Evolutionary conservation across 495 filamentous ascomycete genomes (phyloP).

Genomic region (Tuber calosporum): DNA sequence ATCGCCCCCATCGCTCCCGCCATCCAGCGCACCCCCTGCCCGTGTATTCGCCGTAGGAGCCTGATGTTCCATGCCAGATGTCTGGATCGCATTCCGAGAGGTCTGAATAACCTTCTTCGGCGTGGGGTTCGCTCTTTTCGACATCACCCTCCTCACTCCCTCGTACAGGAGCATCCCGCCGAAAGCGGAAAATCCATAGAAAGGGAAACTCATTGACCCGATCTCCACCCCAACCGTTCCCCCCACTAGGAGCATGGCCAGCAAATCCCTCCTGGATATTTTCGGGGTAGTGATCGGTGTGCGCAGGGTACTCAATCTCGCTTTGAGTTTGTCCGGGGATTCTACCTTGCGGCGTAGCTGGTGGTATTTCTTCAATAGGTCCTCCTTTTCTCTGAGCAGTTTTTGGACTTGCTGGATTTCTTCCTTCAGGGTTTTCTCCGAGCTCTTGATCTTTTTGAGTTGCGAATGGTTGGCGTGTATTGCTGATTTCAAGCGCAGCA

Average conservation of each 20-base stretch:
- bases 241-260: neutral
- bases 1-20: neutral
- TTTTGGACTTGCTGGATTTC: neutral
- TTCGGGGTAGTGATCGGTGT: neutral
- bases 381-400: neutral
- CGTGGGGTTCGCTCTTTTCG: neutral
- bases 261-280: neutral
- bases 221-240: neutral
- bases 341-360: neutral
- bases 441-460: neutral
- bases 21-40: neutral
- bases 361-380: neutral
- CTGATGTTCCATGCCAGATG: neutral
- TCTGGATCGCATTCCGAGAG: neutral
- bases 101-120: neutral
- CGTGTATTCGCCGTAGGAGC: neutral
- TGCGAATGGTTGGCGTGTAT: neutral
- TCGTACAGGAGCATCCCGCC: neutral
- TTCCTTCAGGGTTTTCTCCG: neutral
- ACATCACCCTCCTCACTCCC: neutral
- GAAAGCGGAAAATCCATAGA: neutral
- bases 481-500: neutral
- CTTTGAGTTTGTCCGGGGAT: neutral
- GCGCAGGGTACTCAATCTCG: neutral
- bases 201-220: neutral